Evolutionary conservation across 78 protist genomes (phyloP).

Genomic region (Dictyostelium brefeldianum): DNA sequence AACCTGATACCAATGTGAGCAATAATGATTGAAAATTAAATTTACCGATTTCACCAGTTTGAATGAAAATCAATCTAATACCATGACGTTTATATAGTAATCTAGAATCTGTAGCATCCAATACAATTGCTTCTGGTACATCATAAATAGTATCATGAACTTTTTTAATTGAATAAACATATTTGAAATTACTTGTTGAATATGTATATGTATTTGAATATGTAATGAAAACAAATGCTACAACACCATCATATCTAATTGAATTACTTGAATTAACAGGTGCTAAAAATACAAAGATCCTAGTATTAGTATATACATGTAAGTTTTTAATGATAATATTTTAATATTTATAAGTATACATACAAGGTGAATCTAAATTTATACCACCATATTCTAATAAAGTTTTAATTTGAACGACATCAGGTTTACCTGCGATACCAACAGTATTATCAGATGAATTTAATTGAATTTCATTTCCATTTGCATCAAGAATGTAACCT

Average conservation of each 20-base stretch:
- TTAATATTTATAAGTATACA: too few species aligned
- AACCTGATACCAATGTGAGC: slow-evolving; percentile 43
- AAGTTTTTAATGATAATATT: neutral
- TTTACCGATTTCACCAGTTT: slow-evolving; percentile 67
- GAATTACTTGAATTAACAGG: slow-evolving; percentile 14
- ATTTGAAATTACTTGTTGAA: slow-evolving; percentile 11
- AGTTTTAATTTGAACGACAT: slow-evolving; percentile 14
- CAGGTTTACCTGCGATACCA: slow-evolving; percentile 43
- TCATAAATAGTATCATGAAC: slow-evolving; percentile 26
- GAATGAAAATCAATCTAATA: slow-evolving; percentile 60
- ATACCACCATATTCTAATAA: slow-evolving; percentile 30
- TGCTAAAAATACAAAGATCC: neutral
- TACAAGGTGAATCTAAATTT: slow-evolving; percentile 21
- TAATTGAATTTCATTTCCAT: slow-evolving; percentile 32
- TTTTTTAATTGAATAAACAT: slow-evolving; percentile 4
- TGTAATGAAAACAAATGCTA: slow-evolving; percentile 37
- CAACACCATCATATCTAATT: slow-evolving; percentile 65
- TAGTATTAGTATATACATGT: neutral
- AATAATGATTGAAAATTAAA: slow-evolving; percentile 64
- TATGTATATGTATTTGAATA: slow-evolving; percentile 62
- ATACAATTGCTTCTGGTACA: slow-evolving; percentile 28
- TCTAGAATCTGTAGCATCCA: neutral
- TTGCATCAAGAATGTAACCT: slow-evolving; percentile 9
- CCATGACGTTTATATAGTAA: slow-evolving; percentile 64
- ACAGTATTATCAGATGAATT: neutral